A percentile compares a stretch with the other conserved stretches of the same genome.
Evolutionary conservation across 192 early-diverging fungal genomes (phyloP).

Genomic region (Coemansia sp.): DNA sequence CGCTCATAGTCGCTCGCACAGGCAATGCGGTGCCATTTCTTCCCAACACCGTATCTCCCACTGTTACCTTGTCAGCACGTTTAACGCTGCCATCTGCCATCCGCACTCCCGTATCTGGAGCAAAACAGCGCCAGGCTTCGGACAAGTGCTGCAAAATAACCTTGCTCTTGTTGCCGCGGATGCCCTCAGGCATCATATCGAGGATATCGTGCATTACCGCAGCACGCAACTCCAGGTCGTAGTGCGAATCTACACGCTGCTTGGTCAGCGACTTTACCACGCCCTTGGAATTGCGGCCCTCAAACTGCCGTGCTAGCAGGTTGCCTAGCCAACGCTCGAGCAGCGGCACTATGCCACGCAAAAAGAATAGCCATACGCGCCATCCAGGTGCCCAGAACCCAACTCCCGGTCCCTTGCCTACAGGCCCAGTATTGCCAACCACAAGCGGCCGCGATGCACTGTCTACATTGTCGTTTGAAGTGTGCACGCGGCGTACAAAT

Average conservation of each 20-base stretch:
- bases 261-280: constrained; percentile 99
- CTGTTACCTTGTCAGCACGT: constrained; percentile 8
- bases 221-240: constrained; percentile 95
- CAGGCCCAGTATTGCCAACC: constrained; percentile 67
- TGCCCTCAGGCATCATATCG: constrained; percentile 99
- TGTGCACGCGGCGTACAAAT: constrained; percentile 28
- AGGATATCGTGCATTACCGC: constrained; percentile 99
- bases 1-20: no score
- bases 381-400: constrained; percentile 99
- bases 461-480: constrained; percentile 2
- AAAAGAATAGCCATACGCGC: constrained; percentile 99
- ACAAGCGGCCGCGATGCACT: constrained; percentile 44
- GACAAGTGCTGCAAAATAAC: constrained; percentile 94
- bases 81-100: constrained; percentile 28
- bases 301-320: constrained; percentile 97
- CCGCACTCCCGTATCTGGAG: constrained; percentile 11
- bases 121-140: constrained; percentile 80
- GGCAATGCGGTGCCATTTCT: no score
- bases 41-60: no score
- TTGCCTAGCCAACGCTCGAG: constrained; percentile 99
- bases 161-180: constrained; percentile 93
- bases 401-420: constrained; percentile 96
- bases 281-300: constrained; percentile 94
- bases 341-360: constrained; percentile 96
- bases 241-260: constrained; percentile 98